phyloP scores from a whole-genome alignment of 257 asterid genomes.

The Ilex asprella region DNA sequence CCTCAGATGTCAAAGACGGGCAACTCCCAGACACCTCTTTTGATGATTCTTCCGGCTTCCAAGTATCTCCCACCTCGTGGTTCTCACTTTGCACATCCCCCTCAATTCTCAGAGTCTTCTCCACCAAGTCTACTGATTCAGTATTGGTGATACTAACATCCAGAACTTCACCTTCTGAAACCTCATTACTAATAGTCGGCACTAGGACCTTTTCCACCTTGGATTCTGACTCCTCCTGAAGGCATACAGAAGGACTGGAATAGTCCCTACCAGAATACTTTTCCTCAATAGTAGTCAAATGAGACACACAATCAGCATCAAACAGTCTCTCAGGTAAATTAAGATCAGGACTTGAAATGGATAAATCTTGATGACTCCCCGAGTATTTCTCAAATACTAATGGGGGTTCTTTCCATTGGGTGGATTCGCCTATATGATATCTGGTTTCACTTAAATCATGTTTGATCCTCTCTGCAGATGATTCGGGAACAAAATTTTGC shows the following conservation, averaged over 20 bases:
- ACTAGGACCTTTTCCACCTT: conserved; percentile 23
- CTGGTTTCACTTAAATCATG: conserved; percentile 28
- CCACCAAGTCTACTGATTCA: conserved; percentile 34
- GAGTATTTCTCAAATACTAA: conserved; percentile 30
- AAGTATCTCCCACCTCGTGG: conserved; percentile 43
- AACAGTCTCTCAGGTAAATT: conserved; percentile 54
- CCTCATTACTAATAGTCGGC: conserved; percentile 19
- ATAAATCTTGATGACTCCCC: conserved; percentile 26
- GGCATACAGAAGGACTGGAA: conserved; percentile 23
- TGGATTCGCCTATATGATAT: conserved; percentile 31
- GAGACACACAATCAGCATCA: conserved; percentile 38
- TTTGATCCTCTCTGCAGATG: conserved; percentile 28
- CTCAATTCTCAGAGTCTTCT: conserved; percentile 37
- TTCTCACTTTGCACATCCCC: conserved; percentile 35
- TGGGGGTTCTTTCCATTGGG: conserved; percentile 31
- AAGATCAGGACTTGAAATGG: conserved; percentile 28
- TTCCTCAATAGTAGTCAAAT: conserved; percentile 42
- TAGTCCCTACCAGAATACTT: conserved; percentile 35
- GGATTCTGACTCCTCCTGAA: conserved; percentile 26
- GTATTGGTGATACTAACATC: conserved; percentile 6
- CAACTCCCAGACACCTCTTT: conserved; percentile 43
- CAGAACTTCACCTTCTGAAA: conserved; percentile 22
- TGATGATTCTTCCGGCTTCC: conserved; percentile 54
- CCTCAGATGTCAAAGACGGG: conserved; percentile 51
- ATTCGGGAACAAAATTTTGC: conserved; percentile 17